Percentiles rank a stretch among this genome's conserved stretches.
These are phyloP conservation scores for Mycena kentingensis DNA, from an alignment of 768 basidiomycete species.

Conservation along the genomic window DNA sequence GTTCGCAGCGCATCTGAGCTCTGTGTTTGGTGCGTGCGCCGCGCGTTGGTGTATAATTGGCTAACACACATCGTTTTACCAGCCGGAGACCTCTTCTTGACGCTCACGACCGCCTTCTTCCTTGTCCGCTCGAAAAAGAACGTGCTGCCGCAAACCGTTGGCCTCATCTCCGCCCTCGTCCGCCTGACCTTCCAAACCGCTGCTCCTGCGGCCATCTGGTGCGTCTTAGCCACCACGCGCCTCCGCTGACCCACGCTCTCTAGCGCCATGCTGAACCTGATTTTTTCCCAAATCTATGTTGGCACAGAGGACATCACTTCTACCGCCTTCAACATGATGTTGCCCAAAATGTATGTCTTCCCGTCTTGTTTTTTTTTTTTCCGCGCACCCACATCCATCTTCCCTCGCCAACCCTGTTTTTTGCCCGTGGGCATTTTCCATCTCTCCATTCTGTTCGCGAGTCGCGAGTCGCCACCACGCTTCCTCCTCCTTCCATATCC, in stretches of 20 bases:
- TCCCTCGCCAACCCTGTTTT: no score
- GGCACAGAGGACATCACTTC: neutral
- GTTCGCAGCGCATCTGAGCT: conserved; percentile 8
- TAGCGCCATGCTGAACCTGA: conserved; percentile 12
- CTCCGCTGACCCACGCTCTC: neutral
- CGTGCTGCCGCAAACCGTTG: conserved; percentile 3
- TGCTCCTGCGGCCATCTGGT: conserved; percentile 6
- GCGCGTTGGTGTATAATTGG: neutral
- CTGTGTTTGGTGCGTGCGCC: conserved; percentile 3
- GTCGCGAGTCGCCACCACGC: neutral
- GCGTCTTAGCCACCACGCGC: neutral
- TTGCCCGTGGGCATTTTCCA: no score
- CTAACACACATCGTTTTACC: neutral
- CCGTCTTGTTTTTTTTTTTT: no score
- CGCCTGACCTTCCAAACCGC: conserved; percentile 8
- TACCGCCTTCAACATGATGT: conserved; percentile 11
- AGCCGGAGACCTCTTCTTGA: conserved; percentile 7
- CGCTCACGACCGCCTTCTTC: conserved; percentile 1
- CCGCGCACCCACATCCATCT: no score
- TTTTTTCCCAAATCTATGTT: conserved; percentile 5
- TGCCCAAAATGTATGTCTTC: conserved; percentile 11
- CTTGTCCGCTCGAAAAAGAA: conserved; percentile 4
- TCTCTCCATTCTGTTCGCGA: no score
- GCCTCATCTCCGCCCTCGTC: conserved; percentile 3
- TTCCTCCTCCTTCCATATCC: neutral